Evolutionary conservation across 495 filamentous ascomycete genomes (phyloP), one percentile per base, ranked within the genome.

Genomic region (Arthonia radiata): DNA sequence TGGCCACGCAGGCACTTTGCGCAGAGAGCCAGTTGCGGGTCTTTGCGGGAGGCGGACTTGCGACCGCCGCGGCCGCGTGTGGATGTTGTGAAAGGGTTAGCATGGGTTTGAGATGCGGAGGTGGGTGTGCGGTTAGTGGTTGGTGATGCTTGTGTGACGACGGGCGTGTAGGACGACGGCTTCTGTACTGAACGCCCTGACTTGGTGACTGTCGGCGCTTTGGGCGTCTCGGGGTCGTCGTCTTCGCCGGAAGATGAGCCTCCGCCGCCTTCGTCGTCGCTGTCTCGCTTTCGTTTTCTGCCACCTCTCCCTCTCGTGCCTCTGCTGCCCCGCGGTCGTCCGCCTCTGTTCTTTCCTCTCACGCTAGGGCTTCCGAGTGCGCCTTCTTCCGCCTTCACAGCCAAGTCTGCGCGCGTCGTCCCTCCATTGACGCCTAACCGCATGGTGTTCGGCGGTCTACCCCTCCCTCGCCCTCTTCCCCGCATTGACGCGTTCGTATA

Each of bases 121-220:
- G 31, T 48, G 36, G 18, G 36, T 28, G 6, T 36, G 39, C 32
- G 13, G 54, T 49, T 36, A 61, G 44, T 42, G 60, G 46, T 30
- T 49, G 42, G 17, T 53, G 35, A 22, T 41, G 29, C 46, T 49
- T 39, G 56, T 40, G 28, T 57, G 32, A 44, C 49, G 5, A 55
- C 59, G 7, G 67, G 78, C 38, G 61, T 64, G 49, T 67, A 89
- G 46, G 56, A 61, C 4, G 61, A 48, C 3, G 80, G 78, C 31
- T 74, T 77, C 36, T 68, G 64, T 5, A 90, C 64, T 24, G 74
- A 67, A 23, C 81, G 67, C 16, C 81, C 81, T 9, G 79, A 90
- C 37, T 80, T 79, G 4, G 80, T 89, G 39, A 61, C 69, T 11
- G 64, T 74, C 2, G 61, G 60, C n/a, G n/a, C n/a, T 7, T 57